Percentiles rank a stretch among this genome's conserved stretches.
Evolutionary conservation across 2,329 filamentous ascomycete species (phyloP).

Genomic region (Plenodomus tracheiphilus): DNA sequence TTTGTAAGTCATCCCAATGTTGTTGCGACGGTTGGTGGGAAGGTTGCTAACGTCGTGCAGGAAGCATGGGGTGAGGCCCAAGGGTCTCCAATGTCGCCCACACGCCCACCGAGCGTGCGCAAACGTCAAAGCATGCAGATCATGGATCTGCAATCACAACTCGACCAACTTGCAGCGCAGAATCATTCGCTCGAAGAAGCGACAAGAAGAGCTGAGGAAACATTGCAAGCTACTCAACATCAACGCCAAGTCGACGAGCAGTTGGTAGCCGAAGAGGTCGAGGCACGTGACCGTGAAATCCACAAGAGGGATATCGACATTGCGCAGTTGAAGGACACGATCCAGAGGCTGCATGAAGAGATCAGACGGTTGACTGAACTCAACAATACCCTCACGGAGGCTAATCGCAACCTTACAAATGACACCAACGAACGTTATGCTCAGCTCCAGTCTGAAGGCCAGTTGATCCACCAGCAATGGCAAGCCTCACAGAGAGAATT

Average conservation of each 20-base stretch:
- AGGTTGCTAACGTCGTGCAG: slow-evolving; percentile 55
- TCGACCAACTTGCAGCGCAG: slow-evolving; percentile 84
- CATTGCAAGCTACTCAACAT: slow-evolving; percentile 58
- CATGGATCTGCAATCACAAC: slow-evolving; percentile 77
- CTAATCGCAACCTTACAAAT: slow-evolving; percentile 74
- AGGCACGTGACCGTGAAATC: slow-evolving; percentile 70
- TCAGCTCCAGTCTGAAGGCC: slow-evolving; percentile 68
- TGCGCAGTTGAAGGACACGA: slow-evolving; percentile 74
- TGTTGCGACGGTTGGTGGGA: slow-evolving; percentile 8
- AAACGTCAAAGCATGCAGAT: slow-evolving; percentile 98
- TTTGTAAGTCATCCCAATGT: slow-evolving; percentile 69
- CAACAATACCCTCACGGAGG: slow-evolving; percentile 76
- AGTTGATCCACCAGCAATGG: slow-evolving; percentile 56
- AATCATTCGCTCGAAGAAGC: slow-evolving; percentile 79
- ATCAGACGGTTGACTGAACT: slow-evolving; percentile 78
- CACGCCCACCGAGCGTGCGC: slow-evolving; percentile 91
- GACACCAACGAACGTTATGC: slow-evolving; percentile 74
- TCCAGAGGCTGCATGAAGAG: slow-evolving; percentile 81
- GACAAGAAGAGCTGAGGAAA: slow-evolving; percentile 69
- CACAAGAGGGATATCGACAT: slow-evolving; percentile 87
- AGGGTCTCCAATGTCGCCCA: slow-evolving; percentile 87
- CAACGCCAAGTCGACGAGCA: slow-evolving; percentile 58
- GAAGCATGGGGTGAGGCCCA: slow-evolving; percentile 93
- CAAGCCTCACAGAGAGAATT: slow-evolving; percentile 69
- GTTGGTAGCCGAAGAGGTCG: slow-evolving; percentile 55